Evolutionary conservation across 495 filamentous ascomycete species (phyloP), one percentile per base, ranked within the genome.

Genomic region (Xylaria grammica): DNA sequence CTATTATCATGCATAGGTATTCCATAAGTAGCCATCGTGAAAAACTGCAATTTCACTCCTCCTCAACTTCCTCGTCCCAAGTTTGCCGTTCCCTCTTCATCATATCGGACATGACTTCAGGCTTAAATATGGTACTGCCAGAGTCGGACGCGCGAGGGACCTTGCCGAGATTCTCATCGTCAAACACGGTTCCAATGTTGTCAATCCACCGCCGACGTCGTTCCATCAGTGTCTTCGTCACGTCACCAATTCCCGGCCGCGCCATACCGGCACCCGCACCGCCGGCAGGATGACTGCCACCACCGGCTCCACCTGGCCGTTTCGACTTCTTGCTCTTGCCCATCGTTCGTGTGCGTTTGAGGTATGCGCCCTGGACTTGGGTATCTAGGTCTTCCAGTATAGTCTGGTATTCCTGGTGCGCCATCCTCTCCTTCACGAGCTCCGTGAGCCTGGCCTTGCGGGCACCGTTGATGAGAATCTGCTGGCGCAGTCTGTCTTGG

Each of bases 351-450:
- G 92, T 97, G 44, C 95, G 90, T 81, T 98, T 98, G 40, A 96
- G 87, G 70, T 97, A 99, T 27, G 94, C 93, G 69, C 92, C 88
- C 72, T 97, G 91, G 53, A 99, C 94, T 76, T 99, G 95, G 56
- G 87, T 86, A 77, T 99, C 95, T 26, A 99, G 88, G 74, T 98
- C 95, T 70, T 99, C 95, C 63, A 94, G 88, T 71, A 99, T 99
- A 66, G 93, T 97, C 69, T 87, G 88, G 78, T 96, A 99, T 74
- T 99, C 95, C 67, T 98, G 95, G 74, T 91, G 85, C 1, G 95
- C 96, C 87, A 98, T 92, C 66, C 91, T 86, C 74, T 96, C 94
- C 67, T 92, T 89, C 2, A 94, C 89, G 20, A 97, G 83, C 19
- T 97, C 92, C 1, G 90, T 85, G 10, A 99, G 84, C 17, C 94